Evolutionary conservation across 805 yeast species (phyloP), one percentile per base, ranked within the genome.

Genomic region (Priceomyces medius): DNA sequence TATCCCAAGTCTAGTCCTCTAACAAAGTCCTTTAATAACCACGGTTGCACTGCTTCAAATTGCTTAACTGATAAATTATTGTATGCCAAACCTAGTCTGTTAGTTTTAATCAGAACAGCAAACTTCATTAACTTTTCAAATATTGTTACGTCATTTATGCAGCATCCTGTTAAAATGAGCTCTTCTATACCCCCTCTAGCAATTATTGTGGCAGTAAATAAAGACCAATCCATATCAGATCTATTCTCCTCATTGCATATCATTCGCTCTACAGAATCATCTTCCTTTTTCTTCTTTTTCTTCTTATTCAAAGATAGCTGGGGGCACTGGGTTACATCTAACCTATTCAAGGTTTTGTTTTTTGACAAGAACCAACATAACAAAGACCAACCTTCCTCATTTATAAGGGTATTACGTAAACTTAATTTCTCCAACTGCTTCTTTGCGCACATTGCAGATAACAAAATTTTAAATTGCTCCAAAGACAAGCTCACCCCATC

Each of bases 1-100:
- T 83, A 90, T 3, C 95, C 95, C 16, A 90, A 53, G 66, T 89
- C 97, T 4, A 90, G 61, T 3, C 97, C 97, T 48, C 80, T 57
- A 4, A 81, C 74, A 20, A 65, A 51, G 65, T 54, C 59, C 61
- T 61, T 45, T 51, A 59, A 38, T 41, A 85, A 59, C 89, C 91
- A 88, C 35, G 76, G 62, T 5, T 78, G 71, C 18, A 87, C 50
- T 9, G 68, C 44, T 44, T 70, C 69, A 24, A 83, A 59, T 43
- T 88, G 91, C n/a, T 75, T 75, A 2, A 70, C 64, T 0, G 75
- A 63, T 13, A 90, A 63, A 18, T 83, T 83, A 47, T 85, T 83
- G 49, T 81, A 80, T 0, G 96, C 96, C 33, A 88, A 64, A 1
- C 96, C 96, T 8, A 90, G 63, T 46, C 86, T 74, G 43, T 64